Percentiles rank a stretch among this genome's conserved stretches.
These are phyloP conservation scores for Diplodia seriata DNA, from an alignment of 2,329 filamentous ascomycete genomes.

Conservation along the genomic window DNA sequence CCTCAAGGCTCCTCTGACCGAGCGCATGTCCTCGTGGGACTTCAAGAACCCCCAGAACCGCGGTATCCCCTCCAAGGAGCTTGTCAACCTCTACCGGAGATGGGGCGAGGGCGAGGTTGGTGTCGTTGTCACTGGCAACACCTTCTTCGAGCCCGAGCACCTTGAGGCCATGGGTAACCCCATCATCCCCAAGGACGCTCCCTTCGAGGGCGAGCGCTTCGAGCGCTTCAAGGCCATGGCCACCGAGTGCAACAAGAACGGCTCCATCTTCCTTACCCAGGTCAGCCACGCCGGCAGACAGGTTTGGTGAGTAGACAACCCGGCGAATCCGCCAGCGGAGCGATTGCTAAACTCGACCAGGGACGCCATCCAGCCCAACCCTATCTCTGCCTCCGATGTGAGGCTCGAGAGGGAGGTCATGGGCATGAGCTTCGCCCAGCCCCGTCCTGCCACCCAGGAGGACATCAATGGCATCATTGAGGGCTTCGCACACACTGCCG, in stretches of 20 bases:
- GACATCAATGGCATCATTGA: constrained; percentile 64
- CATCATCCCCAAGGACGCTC: constrained; percentile 63
- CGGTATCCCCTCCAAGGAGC: constrained; percentile 61
- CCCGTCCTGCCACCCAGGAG: constrained; percentile 56
- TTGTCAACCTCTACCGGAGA: constrained; percentile 60
- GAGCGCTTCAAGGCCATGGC: constrained; percentile 66
- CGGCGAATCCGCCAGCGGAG: background rate
- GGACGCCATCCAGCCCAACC: constrained; percentile 51
- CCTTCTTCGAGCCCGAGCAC: constrained; percentile 55
- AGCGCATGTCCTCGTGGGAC: constrained; percentile 68
- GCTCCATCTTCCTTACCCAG: constrained; percentile 64
- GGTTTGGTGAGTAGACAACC: constrained; percentile 38
- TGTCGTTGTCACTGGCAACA: constrained; percentile 69
- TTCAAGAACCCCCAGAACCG: constrained; percentile 60
- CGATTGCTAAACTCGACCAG: constrained; percentile 32
- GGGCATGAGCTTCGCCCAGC: constrained; percentile 58
- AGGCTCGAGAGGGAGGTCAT: constrained; percentile 46
- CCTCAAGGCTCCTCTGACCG: constrained; percentile 72
- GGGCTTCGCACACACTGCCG: constrained; percentile 66
- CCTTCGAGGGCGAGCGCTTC: constrained; percentile 64
- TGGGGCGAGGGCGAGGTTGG: constrained; percentile 60
- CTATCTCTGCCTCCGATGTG: constrained; percentile 57
- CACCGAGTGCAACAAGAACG: constrained; percentile 62
- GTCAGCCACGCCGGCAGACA: constrained; percentile 71
- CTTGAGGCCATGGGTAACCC: constrained; percentile 64